Percentiles rank a stretch among this genome's conserved stretches.
phyloP scores from a whole-genome alignment of 805 yeast genomes.

The Candida quercuum region DNA sequence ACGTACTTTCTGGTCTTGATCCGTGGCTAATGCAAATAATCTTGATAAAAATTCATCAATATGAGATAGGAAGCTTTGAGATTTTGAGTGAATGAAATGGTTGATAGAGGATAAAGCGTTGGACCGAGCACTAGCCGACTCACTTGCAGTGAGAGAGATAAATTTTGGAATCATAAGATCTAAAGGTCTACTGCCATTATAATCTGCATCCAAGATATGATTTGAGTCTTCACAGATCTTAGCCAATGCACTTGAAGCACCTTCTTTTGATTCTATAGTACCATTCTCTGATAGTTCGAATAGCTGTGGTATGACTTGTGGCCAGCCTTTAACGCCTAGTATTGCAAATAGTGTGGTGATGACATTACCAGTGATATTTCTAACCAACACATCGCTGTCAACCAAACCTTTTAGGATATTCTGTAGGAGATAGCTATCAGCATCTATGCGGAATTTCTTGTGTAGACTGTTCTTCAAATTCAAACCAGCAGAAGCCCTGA shows the following conservation, averaged over 20 bases:
- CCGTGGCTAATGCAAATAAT: conserved; percentile 66
- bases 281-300: conserved; percentile 52
- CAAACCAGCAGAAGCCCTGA: conserved; percentile 86
- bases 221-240: conserved; percentile 90
- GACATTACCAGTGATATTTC: conserved; percentile 88
- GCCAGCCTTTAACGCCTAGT: conserved; percentile 70
- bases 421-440: conserved; percentile 29
- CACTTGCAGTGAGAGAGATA: conserved; percentile 41
- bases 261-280: conserved; percentile 43
- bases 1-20: conserved; percentile 53
- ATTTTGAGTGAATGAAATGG: conserved; percentile 63
- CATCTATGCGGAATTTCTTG: conserved; percentile 27
- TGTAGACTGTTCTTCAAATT: conserved; percentile 73
- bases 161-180: conserved; percentile 63
- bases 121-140: conserved; percentile 47
- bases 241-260: conserved; percentile 74
- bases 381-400: conserved; percentile 53
- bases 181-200: conserved; percentile 62
- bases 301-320: conserved; percentile 62
- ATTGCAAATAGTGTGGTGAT: conserved; percentile 73
- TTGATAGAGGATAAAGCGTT: conserved; percentile 67
- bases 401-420: conserved; percentile 43
- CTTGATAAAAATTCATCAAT: conserved; percentile 61
- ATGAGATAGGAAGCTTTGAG: conserved; percentile 59
- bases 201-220: conserved; percentile 55